Percentiles rank a stretch among this genome's conserved stretches.
Evolutionary conservation across 306 rosid species (phyloP).

Genomic region (Urtica urens): DNA sequence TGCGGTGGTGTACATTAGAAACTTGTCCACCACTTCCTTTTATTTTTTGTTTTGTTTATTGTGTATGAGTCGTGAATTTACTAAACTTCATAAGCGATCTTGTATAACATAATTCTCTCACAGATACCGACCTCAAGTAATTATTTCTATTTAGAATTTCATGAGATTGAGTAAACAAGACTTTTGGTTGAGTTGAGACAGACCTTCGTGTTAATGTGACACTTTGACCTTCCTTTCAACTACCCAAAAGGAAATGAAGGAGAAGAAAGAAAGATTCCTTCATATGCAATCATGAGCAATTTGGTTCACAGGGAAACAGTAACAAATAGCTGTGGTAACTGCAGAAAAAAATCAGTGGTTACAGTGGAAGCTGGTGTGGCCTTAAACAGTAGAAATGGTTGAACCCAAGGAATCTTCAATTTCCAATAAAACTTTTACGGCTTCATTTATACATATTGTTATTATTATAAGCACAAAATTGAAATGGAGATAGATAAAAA

Average conservation of each 20-base stretch:
- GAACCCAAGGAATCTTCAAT: constrained; percentile 25
- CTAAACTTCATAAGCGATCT: background rate
- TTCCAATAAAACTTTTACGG: constrained; percentile 33
- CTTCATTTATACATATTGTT: too few species aligned
- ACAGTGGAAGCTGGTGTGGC: constrained; percentile 21
- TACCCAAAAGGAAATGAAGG: background rate
- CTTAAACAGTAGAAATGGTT: constrained; percentile 13
- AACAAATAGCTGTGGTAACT: background rate
- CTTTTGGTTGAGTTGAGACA: background rate
- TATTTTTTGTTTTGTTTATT: constrained; percentile 2
- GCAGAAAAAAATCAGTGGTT: constrained; percentile 9
- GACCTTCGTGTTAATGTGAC: constrained; percentile 2
- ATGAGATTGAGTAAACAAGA: background rate
- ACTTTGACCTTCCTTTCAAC: background rate
- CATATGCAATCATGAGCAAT: background rate
- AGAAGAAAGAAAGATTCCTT: constrained; percentile 3
- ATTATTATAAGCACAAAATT: too few species aligned
- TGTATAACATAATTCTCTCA: background rate
- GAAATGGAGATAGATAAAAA: too few species aligned
- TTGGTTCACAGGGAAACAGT: constrained; percentile 1
- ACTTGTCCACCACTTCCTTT: constrained; percentile 26
- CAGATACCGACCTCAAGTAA: too few species aligned
- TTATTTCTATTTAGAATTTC: constrained; percentile 1
- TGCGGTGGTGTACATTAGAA: constrained; percentile 23
- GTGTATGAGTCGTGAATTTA: background rate